These are phyloP conservation scores for Rhynchosporium graminicola DNA, from an alignment of 2,329 filamentous ascomycete species.

Conservation along the genomic window DNA sequence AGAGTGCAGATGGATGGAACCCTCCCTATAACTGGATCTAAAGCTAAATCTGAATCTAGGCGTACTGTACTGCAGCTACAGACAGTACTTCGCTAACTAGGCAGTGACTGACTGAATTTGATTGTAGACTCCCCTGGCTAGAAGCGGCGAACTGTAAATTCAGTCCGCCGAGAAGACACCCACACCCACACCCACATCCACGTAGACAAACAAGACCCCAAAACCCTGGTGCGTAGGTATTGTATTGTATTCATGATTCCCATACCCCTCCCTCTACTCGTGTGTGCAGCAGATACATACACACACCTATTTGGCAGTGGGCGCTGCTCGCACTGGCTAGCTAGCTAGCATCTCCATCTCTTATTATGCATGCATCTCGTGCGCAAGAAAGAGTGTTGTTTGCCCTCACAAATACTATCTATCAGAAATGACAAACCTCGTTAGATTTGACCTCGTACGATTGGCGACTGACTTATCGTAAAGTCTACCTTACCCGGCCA, in stretches of 20 bases:
- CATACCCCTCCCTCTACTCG: background rate
- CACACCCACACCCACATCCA: too few species aligned
- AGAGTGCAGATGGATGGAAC: background rate
- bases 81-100: too few species aligned
- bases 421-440: background rate
- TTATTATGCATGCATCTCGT: background rate
- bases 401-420: background rate
- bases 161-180: too few species aligned
- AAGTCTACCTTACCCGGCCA: background rate
- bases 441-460: constrained; percentile 7
- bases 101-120: too few species aligned
- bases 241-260: background rate
- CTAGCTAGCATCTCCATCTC: background rate
- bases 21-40: background rate
- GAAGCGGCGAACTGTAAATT: too few species aligned
- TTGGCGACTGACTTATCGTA: constrained; percentile 3
- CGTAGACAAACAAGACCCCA: too few species aligned
- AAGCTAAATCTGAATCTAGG: background rate
- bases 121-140: too few species aligned
- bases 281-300: background rate
- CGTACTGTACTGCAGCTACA: too few species aligned
- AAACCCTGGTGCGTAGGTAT: too few species aligned
- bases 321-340: background rate
- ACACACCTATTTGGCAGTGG: background rate
- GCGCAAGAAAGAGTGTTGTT: background rate